These are phyloP conservation scores for Fusarium mangiferae DNA, from an alignment of 2,329 filamentous ascomycete genomes.

Conservation along the genomic window DNA sequence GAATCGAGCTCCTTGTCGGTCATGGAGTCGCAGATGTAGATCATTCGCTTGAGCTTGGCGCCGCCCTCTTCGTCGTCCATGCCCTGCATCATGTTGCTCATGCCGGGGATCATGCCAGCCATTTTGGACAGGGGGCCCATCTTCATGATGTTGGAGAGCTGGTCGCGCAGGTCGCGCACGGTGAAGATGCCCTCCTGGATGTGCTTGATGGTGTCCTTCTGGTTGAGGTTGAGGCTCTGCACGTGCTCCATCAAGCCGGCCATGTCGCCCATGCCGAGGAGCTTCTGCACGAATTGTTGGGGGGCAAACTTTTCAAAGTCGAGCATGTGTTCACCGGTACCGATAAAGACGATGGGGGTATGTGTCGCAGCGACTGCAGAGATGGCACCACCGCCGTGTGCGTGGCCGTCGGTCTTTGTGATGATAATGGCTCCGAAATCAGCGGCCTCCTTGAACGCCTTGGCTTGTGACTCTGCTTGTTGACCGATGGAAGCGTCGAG, in stretches of 20 bases:
- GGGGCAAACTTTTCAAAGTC: slow-evolving; percentile 94
- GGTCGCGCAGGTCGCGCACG: slow-evolving; percentile 91
- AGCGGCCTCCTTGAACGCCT: slow-evolving; percentile 96
- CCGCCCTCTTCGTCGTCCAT: slow-evolving; percentile 98
- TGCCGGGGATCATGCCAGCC: slow-evolving; percentile 97
- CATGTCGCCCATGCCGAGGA: slow-evolving; percentile 98
- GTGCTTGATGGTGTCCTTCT: slow-evolving; percentile 99
- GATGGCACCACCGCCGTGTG: slow-evolving; percentile 94
- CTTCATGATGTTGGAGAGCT: slow-evolving; percentile 98
- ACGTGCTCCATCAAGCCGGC: slow-evolving; percentile 95
- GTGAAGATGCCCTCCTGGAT: slow-evolving; percentile 97
- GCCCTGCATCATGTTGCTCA: slow-evolving; percentile 91
- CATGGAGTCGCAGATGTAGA: slow-evolving; percentile 99
- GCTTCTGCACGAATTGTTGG: slow-evolving; percentile 90
- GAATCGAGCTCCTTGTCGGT: slow-evolving; percentile 94
- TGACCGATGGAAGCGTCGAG: slow-evolving; percentile 97
- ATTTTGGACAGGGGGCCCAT: slow-evolving; percentile 98
- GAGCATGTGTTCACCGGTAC: slow-evolving; percentile 96
- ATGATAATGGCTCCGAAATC: slow-evolving; percentile 99
- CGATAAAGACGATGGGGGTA: slow-evolving; percentile 97
- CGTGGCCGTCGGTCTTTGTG: slow-evolving; percentile 97
- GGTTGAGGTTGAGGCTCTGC: slow-evolving; percentile 92
- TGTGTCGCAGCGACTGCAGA: slow-evolving; percentile 96
- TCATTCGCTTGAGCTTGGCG: slow-evolving; percentile 94
- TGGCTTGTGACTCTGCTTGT: slow-evolving; percentile 91